phyloP scores from a whole-genome alignment of 306 rosid genomes.

The Cucumis melo region DNA sequence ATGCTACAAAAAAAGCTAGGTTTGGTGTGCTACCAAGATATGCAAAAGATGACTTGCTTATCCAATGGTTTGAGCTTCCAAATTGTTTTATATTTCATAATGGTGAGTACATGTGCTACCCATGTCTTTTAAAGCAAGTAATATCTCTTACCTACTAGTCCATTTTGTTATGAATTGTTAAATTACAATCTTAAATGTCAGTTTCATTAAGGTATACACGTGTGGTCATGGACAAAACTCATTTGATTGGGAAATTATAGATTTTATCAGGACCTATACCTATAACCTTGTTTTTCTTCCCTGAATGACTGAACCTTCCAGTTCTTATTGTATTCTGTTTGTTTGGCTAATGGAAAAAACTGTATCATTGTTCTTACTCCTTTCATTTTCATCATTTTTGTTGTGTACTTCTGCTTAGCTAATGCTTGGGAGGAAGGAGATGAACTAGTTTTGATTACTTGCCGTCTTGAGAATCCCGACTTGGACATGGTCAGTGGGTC shows the following conservation, averaged over 20 bases:
- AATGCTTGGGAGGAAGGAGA: slow-evolving; percentile 99
- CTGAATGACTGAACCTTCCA: background rate
- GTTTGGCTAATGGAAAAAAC: background rate
- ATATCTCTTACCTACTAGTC: background rate
- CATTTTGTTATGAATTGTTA: background rate
- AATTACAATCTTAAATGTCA: background rate
- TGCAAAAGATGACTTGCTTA: slow-evolving; percentile 68
- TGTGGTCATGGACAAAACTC: background rate
- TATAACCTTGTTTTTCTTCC: background rate
- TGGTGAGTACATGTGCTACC: slow-evolving; percentile 26
- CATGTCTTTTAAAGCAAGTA: background rate
- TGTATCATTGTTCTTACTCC: background rate
- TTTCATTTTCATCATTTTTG: slow-evolving; percentile 12
- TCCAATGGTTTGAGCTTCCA: slow-evolving; percentile 94
- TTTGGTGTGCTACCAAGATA: slow-evolving; percentile 91
- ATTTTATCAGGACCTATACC: background rate
- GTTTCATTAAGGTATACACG: background rate
- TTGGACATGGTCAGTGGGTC: slow-evolving; percentile 53
- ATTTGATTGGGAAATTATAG: background rate
- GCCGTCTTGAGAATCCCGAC: slow-evolving; percentile 62
- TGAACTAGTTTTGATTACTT: slow-evolving; percentile 81
- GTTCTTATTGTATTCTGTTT: background rate
- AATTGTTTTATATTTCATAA: slow-evolving; percentile 95
- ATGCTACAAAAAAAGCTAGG: slow-evolving; percentile 72
- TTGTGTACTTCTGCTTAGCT: slow-evolving; percentile 25